Percentiles rank a stretch among this genome's conserved stretches.
Conservation (phyloP, 495 filamentous ascomycete genomes). For the Xylaria palmicola region DNA sequence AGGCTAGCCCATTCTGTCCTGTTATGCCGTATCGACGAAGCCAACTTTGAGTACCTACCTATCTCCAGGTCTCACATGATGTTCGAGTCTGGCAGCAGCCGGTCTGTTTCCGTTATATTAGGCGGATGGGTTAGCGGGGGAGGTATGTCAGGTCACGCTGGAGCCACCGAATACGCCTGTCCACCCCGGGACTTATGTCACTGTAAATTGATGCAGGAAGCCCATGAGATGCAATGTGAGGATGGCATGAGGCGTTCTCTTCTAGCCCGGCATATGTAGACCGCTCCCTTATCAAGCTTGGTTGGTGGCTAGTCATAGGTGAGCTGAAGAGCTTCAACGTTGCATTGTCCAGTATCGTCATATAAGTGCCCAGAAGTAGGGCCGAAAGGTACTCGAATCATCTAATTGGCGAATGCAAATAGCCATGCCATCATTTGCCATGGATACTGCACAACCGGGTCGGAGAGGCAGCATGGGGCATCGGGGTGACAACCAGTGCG, state of each 20-base stretch:
- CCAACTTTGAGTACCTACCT: not conserved
- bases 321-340: conserved; percentile 12
- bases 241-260: not conserved
- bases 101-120: no score
- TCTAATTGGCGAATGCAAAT: conserved; percentile 6
- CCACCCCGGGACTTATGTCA: no score
- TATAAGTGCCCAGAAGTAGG: conserved; percentile 10
- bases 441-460: not conserved
- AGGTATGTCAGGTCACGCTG: no score
- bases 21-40: no score
- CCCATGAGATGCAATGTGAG: not conserved
- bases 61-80: not conserved
- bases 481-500: not conserved
- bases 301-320: not conserved
- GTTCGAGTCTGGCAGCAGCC: no score
- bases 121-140: no score
- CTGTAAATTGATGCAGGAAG: no score
- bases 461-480: not conserved
- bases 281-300: conserved; percentile 1
- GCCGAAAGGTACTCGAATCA: conserved; percentile 3
- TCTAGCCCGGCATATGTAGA: not conserved
- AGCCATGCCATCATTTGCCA: not conserved
- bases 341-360: not conserved
- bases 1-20: no score
- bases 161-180: no score